phyloP scores from a whole-genome alignment of 345 rosid species.

The Anastatica hierochuntica region DNA sequence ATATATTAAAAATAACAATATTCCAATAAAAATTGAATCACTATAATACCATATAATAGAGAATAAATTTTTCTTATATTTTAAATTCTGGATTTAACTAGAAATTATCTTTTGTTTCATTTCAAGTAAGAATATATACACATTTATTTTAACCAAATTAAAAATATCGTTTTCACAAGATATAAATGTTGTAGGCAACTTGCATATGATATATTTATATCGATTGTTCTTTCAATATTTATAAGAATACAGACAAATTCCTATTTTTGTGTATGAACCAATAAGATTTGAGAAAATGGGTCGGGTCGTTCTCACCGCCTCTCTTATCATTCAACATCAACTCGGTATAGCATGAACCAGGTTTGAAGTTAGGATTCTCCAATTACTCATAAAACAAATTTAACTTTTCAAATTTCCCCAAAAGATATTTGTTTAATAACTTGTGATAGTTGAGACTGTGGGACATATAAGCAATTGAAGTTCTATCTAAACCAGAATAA shows the following conservation, averaged over 20 bases:
- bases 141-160: too few relatives aligned
- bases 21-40: too few relatives aligned
- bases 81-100: neutral
- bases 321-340: constrained; percentile 13
- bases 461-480: too few relatives aligned
- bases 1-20: too few relatives aligned
- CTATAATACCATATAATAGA: too few relatives aligned
- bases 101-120: too few relatives aligned
- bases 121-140: too few relatives aligned
- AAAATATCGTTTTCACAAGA: constrained; percentile 22
- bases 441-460: too few relatives aligned
- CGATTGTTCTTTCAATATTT: constrained; percentile 18
- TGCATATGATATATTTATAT: constrained; percentile 18
- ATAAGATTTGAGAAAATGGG: constrained; percentile 13
- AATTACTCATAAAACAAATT: neutral
- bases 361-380: neutral
- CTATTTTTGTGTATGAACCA: constrained; percentile 18
- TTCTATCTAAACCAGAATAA: too few relatives aligned
- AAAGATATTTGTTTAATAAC: neutral
- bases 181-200: constrained; percentile 22
- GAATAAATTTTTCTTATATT: too few relatives aligned
- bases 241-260: neutral
- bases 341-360: constrained; percentile 9
- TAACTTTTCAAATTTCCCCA: constrained; percentile 1
- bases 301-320: constrained; percentile 22